These are phyloP conservation scores for Wickerhamomyces kurtzmanii DNA, from an alignment of 805 yeast species.

Conservation along the genomic window DNA sequence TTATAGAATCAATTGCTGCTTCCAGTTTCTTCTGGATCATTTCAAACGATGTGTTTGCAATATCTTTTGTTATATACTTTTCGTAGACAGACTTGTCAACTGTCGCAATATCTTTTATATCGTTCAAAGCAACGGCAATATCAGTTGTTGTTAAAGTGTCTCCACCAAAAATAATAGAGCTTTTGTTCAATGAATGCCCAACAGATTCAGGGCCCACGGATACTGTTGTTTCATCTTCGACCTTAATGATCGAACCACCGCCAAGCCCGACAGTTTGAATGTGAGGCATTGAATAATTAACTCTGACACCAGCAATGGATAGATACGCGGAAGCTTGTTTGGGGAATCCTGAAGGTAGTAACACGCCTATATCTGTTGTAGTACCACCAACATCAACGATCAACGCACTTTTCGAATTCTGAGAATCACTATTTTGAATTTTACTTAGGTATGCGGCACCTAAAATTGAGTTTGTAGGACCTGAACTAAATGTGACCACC, in stretches of 20 bases:
- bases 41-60: background rate
- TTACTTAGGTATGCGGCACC: slow-evolving; percentile 31
- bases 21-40: slow-evolving; percentile 15
- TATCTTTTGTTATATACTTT: background rate
- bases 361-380: slow-evolving; percentile 32
- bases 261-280: slow-evolving; percentile 34
- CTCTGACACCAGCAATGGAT: slow-evolving; percentile 30
- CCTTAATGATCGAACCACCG: slow-evolving; percentile 31
- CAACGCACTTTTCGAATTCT: slow-evolving; percentile 16
- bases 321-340: slow-evolving; percentile 29
- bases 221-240: slow-evolving; percentile 7
- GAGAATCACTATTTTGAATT: slow-evolving; percentile 2
- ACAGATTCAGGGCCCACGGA: slow-evolving; percentile 34
- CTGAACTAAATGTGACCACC: slow-evolving; percentile 31
- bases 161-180: slow-evolving; percentile 30
- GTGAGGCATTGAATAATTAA: slow-evolving; percentile 35
- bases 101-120: too few relatives aligned
- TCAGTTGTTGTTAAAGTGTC: slow-evolving; percentile 24
- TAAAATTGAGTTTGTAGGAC: slow-evolving; percentile 33
- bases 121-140: slow-evolving; percentile 20
- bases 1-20: slow-evolving; percentile 31
- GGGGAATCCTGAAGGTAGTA: slow-evolving; percentile 31
- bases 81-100: background rate
- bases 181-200: slow-evolving; percentile 20
- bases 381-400: slow-evolving; percentile 36